Evolutionary conservation across 371 early-diverging fungal species (phyloP).

Genomic region (Dichotomocladium elegans): DNA sequence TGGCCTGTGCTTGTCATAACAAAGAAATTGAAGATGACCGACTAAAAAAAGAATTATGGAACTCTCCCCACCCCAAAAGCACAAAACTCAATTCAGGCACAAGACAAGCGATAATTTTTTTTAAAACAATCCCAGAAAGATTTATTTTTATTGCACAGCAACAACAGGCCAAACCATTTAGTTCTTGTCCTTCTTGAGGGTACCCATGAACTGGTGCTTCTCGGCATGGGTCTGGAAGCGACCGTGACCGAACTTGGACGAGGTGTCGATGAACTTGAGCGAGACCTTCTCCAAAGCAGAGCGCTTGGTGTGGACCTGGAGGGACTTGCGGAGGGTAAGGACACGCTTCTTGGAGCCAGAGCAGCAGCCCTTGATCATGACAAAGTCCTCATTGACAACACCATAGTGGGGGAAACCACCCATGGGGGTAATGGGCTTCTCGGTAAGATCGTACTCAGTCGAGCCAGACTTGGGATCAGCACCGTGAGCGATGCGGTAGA

Average conservation of each 20-base stretch:
- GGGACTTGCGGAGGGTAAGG: constrained; percentile 98
- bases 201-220: constrained; percentile 96
- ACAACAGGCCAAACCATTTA: constrained; percentile 1
- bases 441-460: constrained; percentile 98
- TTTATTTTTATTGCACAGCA: too few species aligned
- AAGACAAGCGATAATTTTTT: too few species aligned
- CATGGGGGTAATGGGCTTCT: constrained; percentile 97
- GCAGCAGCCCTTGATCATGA: constrained; percentile 99
- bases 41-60: too few species aligned
- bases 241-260: constrained; percentile 99
- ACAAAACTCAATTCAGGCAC: too few species aligned
- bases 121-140: too few species aligned
- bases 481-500: constrained; percentile 98
- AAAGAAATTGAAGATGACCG: too few species aligned
- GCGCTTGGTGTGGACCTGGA: constrained; percentile 91
- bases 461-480: constrained; percentile 81
- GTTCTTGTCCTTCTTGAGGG: constrained; percentile 80
- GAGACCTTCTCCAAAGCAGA: constrained; percentile 94
- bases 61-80: too few species aligned
- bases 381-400: constrained; percentile 95
- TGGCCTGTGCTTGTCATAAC: neutral
- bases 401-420: constrained; percentile 99
- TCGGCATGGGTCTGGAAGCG: constrained; percentile 99
- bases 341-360: constrained; percentile 99
- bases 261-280: constrained; percentile 99